Percentiles rank a stretch among this genome's conserved stretches.
These are phyloP conservation scores for Hirsutella minnesotensis DNA, from an alignment of 2,329 filamentous ascomycete genomes.

Conservation along the genomic window DNA sequence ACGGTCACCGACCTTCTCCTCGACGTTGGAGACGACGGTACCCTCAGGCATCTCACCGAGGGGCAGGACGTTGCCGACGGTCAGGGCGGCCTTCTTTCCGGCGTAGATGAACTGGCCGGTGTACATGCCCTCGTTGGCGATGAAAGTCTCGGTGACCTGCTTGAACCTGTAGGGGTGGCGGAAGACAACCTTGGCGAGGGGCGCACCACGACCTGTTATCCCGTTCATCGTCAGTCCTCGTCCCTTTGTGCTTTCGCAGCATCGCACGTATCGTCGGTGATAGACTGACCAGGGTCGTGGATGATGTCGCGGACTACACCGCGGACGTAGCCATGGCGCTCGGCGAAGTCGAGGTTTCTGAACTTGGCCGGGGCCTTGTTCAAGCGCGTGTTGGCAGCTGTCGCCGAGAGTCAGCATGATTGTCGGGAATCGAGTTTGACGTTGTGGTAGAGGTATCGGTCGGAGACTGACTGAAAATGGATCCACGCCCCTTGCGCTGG, in stretches of 20 bases:
- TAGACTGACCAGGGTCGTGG: constrained; percentile 71
- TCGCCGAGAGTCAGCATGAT: constrained; percentile 18
- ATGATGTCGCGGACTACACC: constrained; percentile 98
- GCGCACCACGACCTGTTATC: constrained; percentile 64
- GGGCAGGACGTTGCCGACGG: constrained; percentile 94
- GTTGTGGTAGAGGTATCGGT: constrained; percentile 7
- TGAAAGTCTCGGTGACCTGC: constrained; percentile 97
- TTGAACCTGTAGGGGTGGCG: constrained; percentile 98
- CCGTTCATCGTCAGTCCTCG: constrained; percentile 13
- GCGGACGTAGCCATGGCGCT: constrained; percentile 94
- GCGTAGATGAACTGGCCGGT: constrained; percentile 99
- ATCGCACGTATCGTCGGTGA: constrained; percentile 8
- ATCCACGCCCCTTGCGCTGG: constrained; percentile 50
- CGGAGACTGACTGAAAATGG: constrained; percentile 41
- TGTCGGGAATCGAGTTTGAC: constrained; percentile 5
- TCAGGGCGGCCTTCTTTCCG: constrained; percentile 95
- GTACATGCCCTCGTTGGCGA: constrained; percentile 99
- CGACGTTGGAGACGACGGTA: constrained; percentile 98
- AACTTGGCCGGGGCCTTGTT: constrained; percentile 83
- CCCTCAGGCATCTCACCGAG: constrained; percentile 92
- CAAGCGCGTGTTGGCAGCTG: constrained; percentile 75
- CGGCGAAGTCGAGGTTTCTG: constrained; percentile 90
- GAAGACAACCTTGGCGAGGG: constrained; percentile 93
- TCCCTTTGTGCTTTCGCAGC: constrained; percentile 4
- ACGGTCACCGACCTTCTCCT: constrained; percentile 97